Conservation (phyloP, 2,329 filamentous ascomycete species). For the Decorospora gaudefroyi region DNA sequence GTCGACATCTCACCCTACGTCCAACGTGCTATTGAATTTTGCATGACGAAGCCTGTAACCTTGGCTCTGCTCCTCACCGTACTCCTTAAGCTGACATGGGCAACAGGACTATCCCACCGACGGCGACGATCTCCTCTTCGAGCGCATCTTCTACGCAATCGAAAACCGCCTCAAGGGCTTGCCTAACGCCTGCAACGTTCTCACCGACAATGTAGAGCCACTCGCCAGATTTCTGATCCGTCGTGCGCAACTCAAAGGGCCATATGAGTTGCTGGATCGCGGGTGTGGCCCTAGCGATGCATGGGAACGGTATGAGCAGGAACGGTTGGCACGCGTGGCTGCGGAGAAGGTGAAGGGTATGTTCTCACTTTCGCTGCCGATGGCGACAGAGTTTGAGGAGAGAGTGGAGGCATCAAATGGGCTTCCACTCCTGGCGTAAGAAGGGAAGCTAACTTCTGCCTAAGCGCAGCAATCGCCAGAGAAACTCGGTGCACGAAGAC, state of each 20-base stretch:
- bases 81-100: background rate
- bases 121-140: slow-evolving; percentile 16
- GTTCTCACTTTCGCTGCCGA: background rate
- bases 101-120: slow-evolving; percentile 10
- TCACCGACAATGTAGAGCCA: slow-evolving; percentile 14
- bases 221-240: slow-evolving; percentile 18
- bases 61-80: too few relatives aligned
- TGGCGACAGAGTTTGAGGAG: too few relatives aligned
- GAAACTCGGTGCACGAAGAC: too few relatives aligned
- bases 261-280: slow-evolving; percentile 16
- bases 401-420: too few relatives aligned
- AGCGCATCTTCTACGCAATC: slow-evolving; percentile 20
- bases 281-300: slow-evolving; percentile 9
- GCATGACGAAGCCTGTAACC: slow-evolving; percentile 5
- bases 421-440: background rate
- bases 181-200: slow-evolving; percentile 3
- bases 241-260: slow-evolving; percentile 19
- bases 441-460: background rate
- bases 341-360: slow-evolving; percentile 2
- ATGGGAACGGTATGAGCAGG: slow-evolving; percentile 11
- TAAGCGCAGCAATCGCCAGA: background rate
- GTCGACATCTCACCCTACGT: slow-evolving; percentile 8
- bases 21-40: slow-evolving; percentile 6
- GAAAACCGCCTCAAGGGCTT: slow-evolving; percentile 9
- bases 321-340: background rate